Percentiles rank a stretch among this genome's conserved stretches.
Evolutionary conservation across 2,329 filamentous ascomycete genomes (phyloP).

Genomic region (Ceratocystis eucalypticola): DNA sequence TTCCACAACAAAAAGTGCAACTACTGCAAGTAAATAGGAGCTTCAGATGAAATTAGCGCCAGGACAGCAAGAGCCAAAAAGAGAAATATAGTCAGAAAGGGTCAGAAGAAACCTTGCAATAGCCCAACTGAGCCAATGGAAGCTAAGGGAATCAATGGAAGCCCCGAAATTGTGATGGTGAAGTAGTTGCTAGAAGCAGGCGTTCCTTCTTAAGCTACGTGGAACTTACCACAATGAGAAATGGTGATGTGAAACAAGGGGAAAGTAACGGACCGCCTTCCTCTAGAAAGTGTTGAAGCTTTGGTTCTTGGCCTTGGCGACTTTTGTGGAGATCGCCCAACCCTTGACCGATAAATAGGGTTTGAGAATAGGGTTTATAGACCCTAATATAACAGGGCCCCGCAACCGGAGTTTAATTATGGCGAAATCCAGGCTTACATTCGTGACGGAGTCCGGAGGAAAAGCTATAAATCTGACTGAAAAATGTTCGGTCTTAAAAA

Average conservation of each 20-base stretch:
- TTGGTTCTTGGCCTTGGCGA: slow-evolving; percentile 16
- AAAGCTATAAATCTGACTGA: neutral
- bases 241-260: slow-evolving; percentile 6
- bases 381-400: neutral
- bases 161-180: neutral
- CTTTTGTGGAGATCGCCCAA: neutral
- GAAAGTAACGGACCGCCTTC: neutral
- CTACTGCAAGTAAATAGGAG: neutral
- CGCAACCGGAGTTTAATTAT: slow-evolving; percentile 11
- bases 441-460: neutral
- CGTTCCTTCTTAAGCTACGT: slow-evolving; percentile 5
- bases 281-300: slow-evolving; percentile 19
- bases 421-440: slow-evolving; percentile 12
- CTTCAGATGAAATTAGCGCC: neutral
- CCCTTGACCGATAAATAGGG: neutral
- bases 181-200: neutral
- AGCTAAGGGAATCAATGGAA: neutral
- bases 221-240: slow-evolving; percentile 6
- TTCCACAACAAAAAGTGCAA: neutral
- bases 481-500: neutral
- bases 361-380: fast-evolving
- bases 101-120: neutral
- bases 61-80: neutral
- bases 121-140: neutral
- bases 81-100: neutral